Evolutionary conservation across 139 green algal species (phyloP).

Genomic region (Coelastrella sp.): DNA sequence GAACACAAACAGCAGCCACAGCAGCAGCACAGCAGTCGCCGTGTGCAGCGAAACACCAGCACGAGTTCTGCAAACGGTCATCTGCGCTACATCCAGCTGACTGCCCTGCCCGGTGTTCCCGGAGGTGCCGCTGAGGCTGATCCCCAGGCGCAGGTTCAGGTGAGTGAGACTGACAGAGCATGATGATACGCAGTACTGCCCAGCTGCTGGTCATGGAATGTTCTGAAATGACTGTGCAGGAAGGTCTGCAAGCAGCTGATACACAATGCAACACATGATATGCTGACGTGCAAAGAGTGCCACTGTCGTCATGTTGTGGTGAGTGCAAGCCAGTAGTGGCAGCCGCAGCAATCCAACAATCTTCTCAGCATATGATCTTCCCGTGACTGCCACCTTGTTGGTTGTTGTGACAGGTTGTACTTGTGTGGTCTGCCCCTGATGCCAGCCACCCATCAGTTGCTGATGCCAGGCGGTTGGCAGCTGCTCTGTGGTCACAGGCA

Average conservation of each 20-base stretch:
- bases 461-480: slow-evolving; percentile 18
- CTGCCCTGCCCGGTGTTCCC: slow-evolving; percentile 51
- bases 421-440: slow-evolving; percentile 21
- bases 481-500: slow-evolving; percentile 22
- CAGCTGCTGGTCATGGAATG: too few species aligned
- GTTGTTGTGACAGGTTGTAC: slow-evolving; percentile 16
- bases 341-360: too few species aligned
- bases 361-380: background rate
- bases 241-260: background rate
- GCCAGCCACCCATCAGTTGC: background rate
- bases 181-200: too few species aligned
- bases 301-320: too few species aligned
- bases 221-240: too few species aligned
- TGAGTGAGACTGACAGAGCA: too few species aligned
- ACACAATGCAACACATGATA: background rate
- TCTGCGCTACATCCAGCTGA: slow-evolving; percentile 79
- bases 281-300: too few species aligned
- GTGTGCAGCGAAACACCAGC: background rate
- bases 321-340: too few species aligned
- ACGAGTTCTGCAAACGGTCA: slow-evolving; percentile 25
- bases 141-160: slow-evolving; percentile 48
- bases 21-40: background rate
- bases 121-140: slow-evolving; percentile 49
- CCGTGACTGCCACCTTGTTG: background rate
- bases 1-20: slow-evolving; percentile 33